phyloP scores from a whole-genome alignment of 2,329 filamentous ascomycete species.

The Pyricularia sp. region DNA sequence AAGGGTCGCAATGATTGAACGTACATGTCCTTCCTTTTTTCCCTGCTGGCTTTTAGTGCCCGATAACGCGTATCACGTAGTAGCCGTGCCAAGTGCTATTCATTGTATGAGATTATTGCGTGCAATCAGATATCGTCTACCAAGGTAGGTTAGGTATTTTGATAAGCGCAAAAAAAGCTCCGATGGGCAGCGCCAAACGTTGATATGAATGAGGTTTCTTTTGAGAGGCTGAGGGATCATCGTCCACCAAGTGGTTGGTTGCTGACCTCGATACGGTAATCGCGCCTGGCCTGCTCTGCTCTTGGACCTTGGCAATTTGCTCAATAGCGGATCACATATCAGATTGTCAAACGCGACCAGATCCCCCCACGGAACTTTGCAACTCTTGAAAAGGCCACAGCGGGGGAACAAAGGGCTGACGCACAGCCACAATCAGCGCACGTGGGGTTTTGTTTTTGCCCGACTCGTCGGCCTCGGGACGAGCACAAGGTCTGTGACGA shows the following conservation, averaged over 20 bases:
- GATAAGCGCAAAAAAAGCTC: not conserved
- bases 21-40: conserved; percentile 23
- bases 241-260: not conserved
- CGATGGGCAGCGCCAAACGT: not conserved
- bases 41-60: not conserved
- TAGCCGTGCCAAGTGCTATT: not conserved
- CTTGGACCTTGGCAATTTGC: not conserved
- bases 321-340: not conserved
- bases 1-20: conserved; percentile 42
- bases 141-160: too few relatives aligned
- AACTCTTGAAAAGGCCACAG: not conserved
- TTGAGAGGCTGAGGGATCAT: not conserved
- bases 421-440: not conserved
- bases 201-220: not conserved
- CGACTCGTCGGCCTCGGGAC: not conserved
- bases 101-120: not conserved
- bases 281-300: not conserved
- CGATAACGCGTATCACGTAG: not conserved
- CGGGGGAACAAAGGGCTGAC: not conserved
- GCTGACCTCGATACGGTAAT: not conserved
- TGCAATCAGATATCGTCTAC: too few relatives aligned
- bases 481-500: not conserved
- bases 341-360: not conserved
- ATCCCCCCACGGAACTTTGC: not conserved
- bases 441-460: not conserved